Evolutionary conservation across 2,329 filamentous ascomycete species (phyloP), one percentile per base, ranked within the genome.

Genomic region (Stemphylium lycopersici): DNA sequence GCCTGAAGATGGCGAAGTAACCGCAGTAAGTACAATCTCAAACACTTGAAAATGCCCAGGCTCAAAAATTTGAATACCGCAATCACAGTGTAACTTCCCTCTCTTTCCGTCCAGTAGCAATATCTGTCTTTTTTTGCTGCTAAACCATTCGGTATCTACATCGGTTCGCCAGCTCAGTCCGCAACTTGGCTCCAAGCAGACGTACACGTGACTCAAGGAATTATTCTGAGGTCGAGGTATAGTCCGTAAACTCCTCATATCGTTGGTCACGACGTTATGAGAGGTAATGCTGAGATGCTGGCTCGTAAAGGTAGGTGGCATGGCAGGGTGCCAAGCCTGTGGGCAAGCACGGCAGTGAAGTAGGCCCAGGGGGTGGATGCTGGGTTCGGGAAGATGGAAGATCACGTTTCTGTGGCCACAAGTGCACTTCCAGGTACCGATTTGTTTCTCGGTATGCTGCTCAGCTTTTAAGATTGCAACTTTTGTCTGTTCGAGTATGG

Each of bases 21-120:
- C 13, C 33, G 20, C 20, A 20, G 20, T 20, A 20, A 4, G 20
- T 20, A 16, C 29, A n/a, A 41, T 12, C 36, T 41, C 52, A 31
- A 39, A 40, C 6, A 45, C 12, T 3, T 24, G 33, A 38, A 45
- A 49, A 4, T 11, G 12, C 15, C 40, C 46, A 3, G 16, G 29
- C 26, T 45, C 40, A 15, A 39, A 54, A n/a, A 48, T 54, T 34
- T 20, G 37, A 22, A 33, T 41, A 4, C 44, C 34, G 15, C 45
- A 45, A 15, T 34, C 29, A 16, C 39, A 49, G 32, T 44, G 45
- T 2, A 20, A 15, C 7, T 44, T 48, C 13, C 39, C 44, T 13
- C 34, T 20, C 18, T 44, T 39, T 3, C 51, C 45, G 18, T 20
- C 40, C 4, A 52, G 22, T 10, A 41, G 15, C 29, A 46, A 7